These are phyloP conservation scores for Diaporthe nobilis DNA, from an alignment of 2,329 filamentous ascomycete genomes.

Conservation along the genomic window DNA sequence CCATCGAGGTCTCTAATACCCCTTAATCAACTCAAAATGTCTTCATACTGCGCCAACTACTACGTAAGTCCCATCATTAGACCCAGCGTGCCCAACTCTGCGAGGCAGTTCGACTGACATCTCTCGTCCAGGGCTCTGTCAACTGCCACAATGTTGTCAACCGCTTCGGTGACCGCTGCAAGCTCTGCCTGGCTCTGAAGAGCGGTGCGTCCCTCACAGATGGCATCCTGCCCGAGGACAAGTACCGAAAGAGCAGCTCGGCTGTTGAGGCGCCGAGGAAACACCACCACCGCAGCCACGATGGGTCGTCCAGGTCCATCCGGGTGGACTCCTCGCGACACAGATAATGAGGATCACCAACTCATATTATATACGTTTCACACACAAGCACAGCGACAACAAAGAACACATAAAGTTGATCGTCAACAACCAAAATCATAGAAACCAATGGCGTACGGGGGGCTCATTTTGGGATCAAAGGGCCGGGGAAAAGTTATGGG, in stretches of 20 bases:
- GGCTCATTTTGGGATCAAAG: constrained; percentile 12
- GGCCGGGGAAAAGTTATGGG: constrained; percentile 17
- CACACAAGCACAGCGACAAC: constrained; percentile 11
- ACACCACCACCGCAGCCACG: constrained; percentile 38
- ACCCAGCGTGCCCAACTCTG: too few species aligned
- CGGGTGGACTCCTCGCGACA: constrained; percentile 38
- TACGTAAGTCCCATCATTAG: constrained; percentile 48
- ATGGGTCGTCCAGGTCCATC: constrained; percentile 31
- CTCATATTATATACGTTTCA: background rate
- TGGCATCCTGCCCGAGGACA: constrained; percentile 47
- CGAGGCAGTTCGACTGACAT: background rate
- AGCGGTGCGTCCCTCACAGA: constrained; percentile 48
- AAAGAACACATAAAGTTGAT: constrained; percentile 5
- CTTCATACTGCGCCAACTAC: constrained; percentile 56
- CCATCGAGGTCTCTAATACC: background rate
- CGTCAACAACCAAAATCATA: constrained; percentile 23
- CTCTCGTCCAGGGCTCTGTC: constrained; percentile 49
- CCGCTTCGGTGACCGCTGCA: constrained; percentile 55
- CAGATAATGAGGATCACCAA: constrained; percentile 1
- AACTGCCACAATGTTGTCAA: constrained; percentile 55
- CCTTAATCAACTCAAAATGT: constrained; percentile 44
- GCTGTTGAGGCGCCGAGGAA: constrained; percentile 36
- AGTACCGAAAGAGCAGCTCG: constrained; percentile 31
- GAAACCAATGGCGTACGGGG: constrained; percentile 24
- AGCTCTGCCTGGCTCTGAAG: constrained; percentile 51